Base-by-base conservation (phyloP, 805 yeast species). In the Ogataea saltuana region DNA sequence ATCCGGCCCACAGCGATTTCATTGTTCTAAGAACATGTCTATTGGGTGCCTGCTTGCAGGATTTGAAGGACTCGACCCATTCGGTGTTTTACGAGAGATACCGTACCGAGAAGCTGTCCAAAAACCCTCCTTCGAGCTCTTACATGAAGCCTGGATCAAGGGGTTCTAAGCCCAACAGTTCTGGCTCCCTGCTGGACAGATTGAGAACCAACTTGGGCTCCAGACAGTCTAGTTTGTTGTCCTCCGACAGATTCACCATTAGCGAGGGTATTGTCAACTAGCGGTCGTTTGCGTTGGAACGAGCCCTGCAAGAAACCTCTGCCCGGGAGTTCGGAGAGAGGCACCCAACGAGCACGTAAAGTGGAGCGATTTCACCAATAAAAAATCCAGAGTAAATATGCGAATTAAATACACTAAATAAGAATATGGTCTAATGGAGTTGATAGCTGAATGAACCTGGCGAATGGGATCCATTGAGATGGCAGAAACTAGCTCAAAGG, bases 1-100 rank as follows among this genome's bases (percentile, higher is more conserved):
- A 88, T 62, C 91, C 85, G 44, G 60, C 69, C 19, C 91, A 85
- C 62, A 82, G 90, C 59, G 96, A 88, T 64, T 85, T 85, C 66
- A 74, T 79, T 56, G 78, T 81, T 55, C 70, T 88, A 59, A 80
- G 95, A 68, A 76, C 85, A 23, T 74, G 88, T 50, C 69, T 90
- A 49, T 71, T 88, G 64, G 82, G 91, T 65, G 82, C 91, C 16
- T 81, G 87, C 61, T 72, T 89, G 75, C 79, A 87, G 59, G 95
- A 87, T 63, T 71, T 90, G 56, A 77, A 88, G 41, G 76, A 82
- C 47, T 75, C 84, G 2, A 88, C 96, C 2, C 81, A 85, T 58
- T 86, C 81, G 48, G 56, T 78, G 38, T 93, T 82, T 64, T 89
- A 83, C 59, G 91, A 85, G 64, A 74, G 80, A 21, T 87, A 78